These are phyloP conservation scores for Castanea mollissima DNA, from an alignment of 306 rosid genomes.

Conservation along the genomic window DNA sequence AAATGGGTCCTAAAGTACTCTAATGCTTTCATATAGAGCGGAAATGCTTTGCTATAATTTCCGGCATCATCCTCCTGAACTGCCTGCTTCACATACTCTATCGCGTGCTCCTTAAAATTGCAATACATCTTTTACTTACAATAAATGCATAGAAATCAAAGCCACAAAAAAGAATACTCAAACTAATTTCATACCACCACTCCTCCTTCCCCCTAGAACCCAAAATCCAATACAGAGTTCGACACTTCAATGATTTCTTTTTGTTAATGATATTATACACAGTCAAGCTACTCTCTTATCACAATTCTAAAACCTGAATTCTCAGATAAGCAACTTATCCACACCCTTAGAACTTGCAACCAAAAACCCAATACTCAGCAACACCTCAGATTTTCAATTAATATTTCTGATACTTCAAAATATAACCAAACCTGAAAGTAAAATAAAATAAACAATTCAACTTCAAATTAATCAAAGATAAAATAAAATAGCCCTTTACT, in stretches of 20 bases:
- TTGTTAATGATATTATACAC: too few species aligned
- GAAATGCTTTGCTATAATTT: constrained; percentile 89
- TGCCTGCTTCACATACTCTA: constrained; percentile 93
- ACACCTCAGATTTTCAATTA: too few species aligned
- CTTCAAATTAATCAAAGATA: too few species aligned
- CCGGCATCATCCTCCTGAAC: constrained; percentile 87
- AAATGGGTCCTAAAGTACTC: constrained; percentile 91
- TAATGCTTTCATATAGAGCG: constrained; percentile 88
- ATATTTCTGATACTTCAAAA: too few species aligned
- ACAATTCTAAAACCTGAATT: not conserved
- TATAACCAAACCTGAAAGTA: too few species aligned
- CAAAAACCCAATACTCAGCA: too few species aligned
- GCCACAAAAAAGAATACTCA: not conserved
- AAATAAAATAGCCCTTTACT: too few species aligned
- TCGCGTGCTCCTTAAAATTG: constrained; percentile 96
- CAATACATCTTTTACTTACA: constrained; percentile 61
- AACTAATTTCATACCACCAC: not conserved
- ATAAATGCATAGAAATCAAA: constrained; percentile 27
- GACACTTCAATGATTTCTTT: not conserved
- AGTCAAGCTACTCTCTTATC: not conserved
- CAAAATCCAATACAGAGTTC: not conserved
- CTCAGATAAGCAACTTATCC: not conserved
- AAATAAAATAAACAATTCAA: too few species aligned
- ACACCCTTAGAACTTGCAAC: not conserved
- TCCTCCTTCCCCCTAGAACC: not conserved